These are phyloP conservation scores for Leccinum broughii DNA, from an alignment of 768 basidiomycete species.

Conservation along the genomic window DNA sequence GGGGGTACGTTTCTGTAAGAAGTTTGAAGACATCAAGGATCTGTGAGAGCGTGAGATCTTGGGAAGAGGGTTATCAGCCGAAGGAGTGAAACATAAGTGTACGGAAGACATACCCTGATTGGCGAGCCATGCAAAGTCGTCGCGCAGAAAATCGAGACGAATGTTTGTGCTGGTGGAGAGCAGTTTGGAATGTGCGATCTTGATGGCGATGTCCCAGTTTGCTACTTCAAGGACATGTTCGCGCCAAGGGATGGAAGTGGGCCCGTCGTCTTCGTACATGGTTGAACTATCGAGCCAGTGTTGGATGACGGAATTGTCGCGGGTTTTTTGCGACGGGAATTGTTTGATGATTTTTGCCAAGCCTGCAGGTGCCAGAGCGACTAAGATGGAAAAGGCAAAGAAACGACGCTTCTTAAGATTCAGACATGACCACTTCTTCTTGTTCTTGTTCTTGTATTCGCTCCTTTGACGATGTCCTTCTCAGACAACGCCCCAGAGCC, in stretches of 20 bases:
- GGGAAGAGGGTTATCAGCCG: slow-evolving; percentile 9
- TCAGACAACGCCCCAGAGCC: neutral
- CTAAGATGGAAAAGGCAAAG: slow-evolving; percentile 1
- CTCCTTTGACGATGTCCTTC: neutral
- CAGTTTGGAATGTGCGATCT: slow-evolving; percentile 51
- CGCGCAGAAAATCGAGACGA: slow-evolving; percentile 59
- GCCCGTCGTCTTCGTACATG: slow-evolving; percentile 34
- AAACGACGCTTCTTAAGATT: neutral
- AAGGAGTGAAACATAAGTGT: neutral
- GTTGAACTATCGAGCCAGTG: slow-evolving; percentile 45
- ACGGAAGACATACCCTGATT: slow-evolving; percentile 49
- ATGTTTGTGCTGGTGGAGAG: slow-evolving; percentile 54
- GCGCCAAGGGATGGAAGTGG: slow-evolving; percentile 44
- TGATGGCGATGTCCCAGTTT: slow-evolving; percentile 57
- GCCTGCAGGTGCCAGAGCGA: neutral
- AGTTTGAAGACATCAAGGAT: slow-evolving; percentile 70
- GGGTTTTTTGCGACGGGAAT: neutral
- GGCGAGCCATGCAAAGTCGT: slow-evolving; percentile 58
- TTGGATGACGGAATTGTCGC: slow-evolving; percentile 38
- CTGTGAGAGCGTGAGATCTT: slow-evolving; percentile 68
- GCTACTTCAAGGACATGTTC: slow-evolving; percentile 43
- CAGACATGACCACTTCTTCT: neutral
- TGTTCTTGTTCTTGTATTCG: neutral
- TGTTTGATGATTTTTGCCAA: neutral
- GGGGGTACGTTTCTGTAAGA: slow-evolving; percentile 73